These are phyloP conservation scores for Penicillium expansum DNA, from an alignment of 2,329 filamentous ascomycete genomes.

Conservation along the genomic window DNA sequence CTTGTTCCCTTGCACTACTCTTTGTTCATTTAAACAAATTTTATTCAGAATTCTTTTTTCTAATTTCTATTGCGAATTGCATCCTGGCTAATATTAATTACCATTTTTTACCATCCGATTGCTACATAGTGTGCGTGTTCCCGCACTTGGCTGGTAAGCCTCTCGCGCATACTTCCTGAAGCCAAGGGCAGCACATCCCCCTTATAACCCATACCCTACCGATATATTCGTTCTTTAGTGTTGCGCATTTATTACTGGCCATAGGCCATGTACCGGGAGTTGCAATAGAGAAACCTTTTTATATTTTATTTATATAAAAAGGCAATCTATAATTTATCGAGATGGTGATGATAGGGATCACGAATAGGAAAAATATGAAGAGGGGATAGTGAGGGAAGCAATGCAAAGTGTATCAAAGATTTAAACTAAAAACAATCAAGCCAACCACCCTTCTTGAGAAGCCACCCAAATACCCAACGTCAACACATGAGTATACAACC, in stretches of 20 bases:
- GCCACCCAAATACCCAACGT: slow-evolving; percentile 33
- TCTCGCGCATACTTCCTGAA: too few relatives aligned
- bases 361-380: background rate
- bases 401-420: too few relatives aligned
- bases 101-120: too few relatives aligned
- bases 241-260: background rate
- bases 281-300: background rate
- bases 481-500: slow-evolving; percentile 32
- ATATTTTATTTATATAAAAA: background rate
- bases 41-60: background rate
- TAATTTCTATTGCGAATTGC: background rate
- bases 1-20: background rate
- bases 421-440: background rate
- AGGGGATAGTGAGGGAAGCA: background rate
- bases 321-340: background rate
- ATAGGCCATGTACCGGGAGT: background rate
- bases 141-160: too few relatives aligned
- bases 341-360: background rate
- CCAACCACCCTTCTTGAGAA: slow-evolving; percentile 29
- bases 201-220: too few relatives aligned
- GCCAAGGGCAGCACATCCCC: too few relatives aligned
- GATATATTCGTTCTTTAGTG: background rate
- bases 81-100: too few relatives aligned
- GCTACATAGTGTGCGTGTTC: too few relatives aligned
- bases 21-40: background rate